A percentile compares a stretch with the other conserved stretches of the same genome.
Conservation (phyloP, 352 stramenopile genomes). For the Phytophthora brassicae region DNA sequence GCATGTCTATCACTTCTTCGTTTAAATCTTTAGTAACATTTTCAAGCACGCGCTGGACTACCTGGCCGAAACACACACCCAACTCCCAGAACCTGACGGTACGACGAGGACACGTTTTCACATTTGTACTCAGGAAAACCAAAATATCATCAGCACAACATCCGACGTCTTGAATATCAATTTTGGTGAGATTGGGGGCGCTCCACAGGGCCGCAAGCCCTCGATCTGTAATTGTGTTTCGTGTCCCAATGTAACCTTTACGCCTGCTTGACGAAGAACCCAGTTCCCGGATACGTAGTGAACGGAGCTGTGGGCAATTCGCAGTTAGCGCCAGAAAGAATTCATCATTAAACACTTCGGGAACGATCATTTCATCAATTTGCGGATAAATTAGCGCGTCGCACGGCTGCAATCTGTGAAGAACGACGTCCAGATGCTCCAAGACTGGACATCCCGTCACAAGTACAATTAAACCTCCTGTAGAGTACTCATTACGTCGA, state of each 20-base stretch:
- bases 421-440: constrained; percentile 45
- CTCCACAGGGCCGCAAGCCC: constrained; percentile 31
- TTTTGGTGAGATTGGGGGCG: constrained; percentile 17
- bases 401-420: constrained; percentile 48
- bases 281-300: constrained; percentile 42
- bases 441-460: constrained; percentile 34
- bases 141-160: constrained; percentile 37
- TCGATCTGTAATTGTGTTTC: constrained; percentile 40
- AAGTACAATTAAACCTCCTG: constrained; percentile 37
- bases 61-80: constrained; percentile 41
- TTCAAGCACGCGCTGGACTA: constrained; percentile 36
- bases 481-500: constrained; percentile 52
- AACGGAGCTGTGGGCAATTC: constrained; percentile 29
- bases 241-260: constrained; percentile 18
- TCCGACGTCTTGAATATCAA: constrained; percentile 44
- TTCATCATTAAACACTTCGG: constrained; percentile 48
- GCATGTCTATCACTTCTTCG: not conserved
- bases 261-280: constrained; percentile 21
- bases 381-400: constrained; percentile 55
- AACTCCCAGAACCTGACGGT: constrained; percentile 37
- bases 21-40: constrained; percentile 10
- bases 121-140: constrained; percentile 11
- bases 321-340: constrained; percentile 34
- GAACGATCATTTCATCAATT: constrained; percentile 61
- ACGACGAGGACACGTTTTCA: not conserved